Evolutionary conservation across 228 moss, liverwort and hornwort genomes (phyloP).

Genomic region (Sphagnum magellanicum): DNA sequence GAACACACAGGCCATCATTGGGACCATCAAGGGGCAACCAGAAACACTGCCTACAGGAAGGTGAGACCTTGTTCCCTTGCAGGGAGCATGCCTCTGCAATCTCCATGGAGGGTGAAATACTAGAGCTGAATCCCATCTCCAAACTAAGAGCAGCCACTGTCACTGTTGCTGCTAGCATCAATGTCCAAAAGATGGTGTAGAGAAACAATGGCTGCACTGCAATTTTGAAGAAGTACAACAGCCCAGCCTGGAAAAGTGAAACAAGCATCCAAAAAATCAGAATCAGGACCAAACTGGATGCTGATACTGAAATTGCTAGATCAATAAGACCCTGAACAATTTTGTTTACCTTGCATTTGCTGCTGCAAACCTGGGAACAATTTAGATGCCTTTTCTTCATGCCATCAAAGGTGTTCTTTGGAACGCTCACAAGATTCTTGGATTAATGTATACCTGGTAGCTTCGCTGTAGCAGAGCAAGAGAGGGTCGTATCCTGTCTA

Average conservation of each 20-base stretch:
- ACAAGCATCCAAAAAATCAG: not conserved
- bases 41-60: conserved; percentile 62
- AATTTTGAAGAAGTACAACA: conserved; percentile 30
- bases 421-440: not conserved
- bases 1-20: conserved; percentile 51
- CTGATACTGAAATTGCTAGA: too few relatives aligned
- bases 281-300: not conserved
- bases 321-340: not conserved
- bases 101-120: conserved; percentile 41
- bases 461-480: conserved; percentile 20
- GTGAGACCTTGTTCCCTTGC: conserved; percentile 44
- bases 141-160: conserved; percentile 61
- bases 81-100: conserved; percentile 57
- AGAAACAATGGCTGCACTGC: conserved; percentile 46
- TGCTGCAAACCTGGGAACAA: not conserved
- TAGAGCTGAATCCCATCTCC: conserved; percentile 65
- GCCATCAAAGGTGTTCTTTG: not conserved
- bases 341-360: not conserved
- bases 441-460: conserved; percentile 26
- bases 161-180: conserved; percentile 58
- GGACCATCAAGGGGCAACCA: conserved; percentile 63
- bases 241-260: conserved; percentile 16
- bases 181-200: conserved; percentile 64
- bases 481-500: conserved; percentile 13
- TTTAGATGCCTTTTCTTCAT: not conserved